A percentile compares a stretch with the other conserved stretches of the same genome.
Conservation (phyloP, 208 protist species). For the Herpetomonas tarakana region DNA sequence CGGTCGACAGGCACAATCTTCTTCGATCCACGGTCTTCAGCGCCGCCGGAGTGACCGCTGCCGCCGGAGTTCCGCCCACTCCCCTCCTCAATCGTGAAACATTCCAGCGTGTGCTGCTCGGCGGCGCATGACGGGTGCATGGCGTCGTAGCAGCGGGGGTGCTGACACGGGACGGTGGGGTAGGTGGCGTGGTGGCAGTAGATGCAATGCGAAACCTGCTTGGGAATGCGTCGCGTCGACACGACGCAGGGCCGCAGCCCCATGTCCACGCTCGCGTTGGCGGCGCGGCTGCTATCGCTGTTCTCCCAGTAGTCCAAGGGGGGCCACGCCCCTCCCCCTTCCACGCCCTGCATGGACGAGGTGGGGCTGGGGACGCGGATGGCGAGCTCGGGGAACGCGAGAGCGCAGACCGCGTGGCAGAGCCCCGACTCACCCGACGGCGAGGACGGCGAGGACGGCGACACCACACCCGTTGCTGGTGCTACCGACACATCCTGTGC, state of each 20-base stretch:
- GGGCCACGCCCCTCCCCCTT: too few species aligned
- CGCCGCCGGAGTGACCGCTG: not conserved
- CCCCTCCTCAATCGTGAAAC: slow-evolving; percentile 14
- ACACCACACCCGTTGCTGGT: too few species aligned
- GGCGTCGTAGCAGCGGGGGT: slow-evolving; percentile 58
- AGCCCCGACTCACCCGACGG: slow-evolving; percentile 11
- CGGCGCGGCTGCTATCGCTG: slow-evolving; percentile 2
- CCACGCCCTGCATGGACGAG: not conserved
- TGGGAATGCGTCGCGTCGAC: slow-evolving; percentile 23
- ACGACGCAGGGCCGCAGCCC: slow-evolving; percentile 31
- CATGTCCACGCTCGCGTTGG: slow-evolving; percentile 33
- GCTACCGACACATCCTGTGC: not conserved
- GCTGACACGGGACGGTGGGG: slow-evolving; percentile 40
- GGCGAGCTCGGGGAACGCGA: slow-evolving; percentile 50
- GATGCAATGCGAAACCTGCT: slow-evolving; percentile 38
- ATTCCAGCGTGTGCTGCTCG: slow-evolving; percentile 51
- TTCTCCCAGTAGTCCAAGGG: not conserved
- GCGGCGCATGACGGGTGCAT: slow-evolving; percentile 77
- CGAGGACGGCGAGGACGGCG: slow-evolving; percentile 5
- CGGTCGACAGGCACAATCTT: not conserved
- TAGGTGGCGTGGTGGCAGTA: slow-evolving; percentile 50
- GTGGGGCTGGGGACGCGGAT: slow-evolving; percentile 25
- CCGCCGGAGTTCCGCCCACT: not conserved
- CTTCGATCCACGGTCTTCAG: not conserved
- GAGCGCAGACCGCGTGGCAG: slow-evolving; percentile 62